Evolutionary conservation across 257 asterid genomes (phyloP).

Genomic region (Orobanche coerulescens): DNA sequence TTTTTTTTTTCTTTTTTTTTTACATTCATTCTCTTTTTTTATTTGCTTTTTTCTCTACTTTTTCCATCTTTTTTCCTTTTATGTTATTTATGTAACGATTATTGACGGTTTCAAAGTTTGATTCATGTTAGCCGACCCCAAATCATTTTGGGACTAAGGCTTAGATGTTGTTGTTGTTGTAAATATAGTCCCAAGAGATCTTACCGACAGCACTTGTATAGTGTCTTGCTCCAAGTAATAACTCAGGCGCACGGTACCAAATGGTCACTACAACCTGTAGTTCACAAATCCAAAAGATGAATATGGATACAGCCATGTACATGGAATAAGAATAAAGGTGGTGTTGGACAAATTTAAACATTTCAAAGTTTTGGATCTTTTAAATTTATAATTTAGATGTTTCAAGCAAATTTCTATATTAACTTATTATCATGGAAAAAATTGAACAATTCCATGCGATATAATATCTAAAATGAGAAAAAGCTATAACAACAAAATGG

Average conservation of each 20-base stretch:
- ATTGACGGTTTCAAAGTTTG: too few relatives aligned
- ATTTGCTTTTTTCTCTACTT: too few relatives aligned
- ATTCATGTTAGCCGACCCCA: too few relatives aligned
- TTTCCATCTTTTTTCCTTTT: too few relatives aligned
- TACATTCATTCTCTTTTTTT: too few relatives aligned
- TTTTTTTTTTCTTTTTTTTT: too few relatives aligned
- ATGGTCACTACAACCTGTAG: conserved; percentile 95
- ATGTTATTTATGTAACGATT: too few relatives aligned
- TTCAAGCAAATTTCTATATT: neutral
- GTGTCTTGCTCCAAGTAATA: conserved; percentile 94
- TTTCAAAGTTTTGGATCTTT: conserved; percentile 7
- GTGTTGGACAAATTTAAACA: neutral
- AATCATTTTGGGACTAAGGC: too few relatives aligned
- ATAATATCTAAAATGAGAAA: neutral
- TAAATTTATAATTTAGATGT: conserved; percentile 3
- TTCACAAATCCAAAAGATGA: conserved; percentile 19
- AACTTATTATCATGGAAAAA: neutral
- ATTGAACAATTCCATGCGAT: neutral
- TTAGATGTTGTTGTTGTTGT: too few relatives aligned
- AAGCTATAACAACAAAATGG: neutral
- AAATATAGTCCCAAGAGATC: conserved; percentile 19
- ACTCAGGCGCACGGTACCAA: conserved; percentile 99
- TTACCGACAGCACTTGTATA: conserved; percentile 98
- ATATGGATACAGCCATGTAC: conserved; percentile 6
- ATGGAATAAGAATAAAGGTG: neutral